Conservation (phyloP, 129 eudicot genomes). For the Helianthus tuberosus region DNA sequence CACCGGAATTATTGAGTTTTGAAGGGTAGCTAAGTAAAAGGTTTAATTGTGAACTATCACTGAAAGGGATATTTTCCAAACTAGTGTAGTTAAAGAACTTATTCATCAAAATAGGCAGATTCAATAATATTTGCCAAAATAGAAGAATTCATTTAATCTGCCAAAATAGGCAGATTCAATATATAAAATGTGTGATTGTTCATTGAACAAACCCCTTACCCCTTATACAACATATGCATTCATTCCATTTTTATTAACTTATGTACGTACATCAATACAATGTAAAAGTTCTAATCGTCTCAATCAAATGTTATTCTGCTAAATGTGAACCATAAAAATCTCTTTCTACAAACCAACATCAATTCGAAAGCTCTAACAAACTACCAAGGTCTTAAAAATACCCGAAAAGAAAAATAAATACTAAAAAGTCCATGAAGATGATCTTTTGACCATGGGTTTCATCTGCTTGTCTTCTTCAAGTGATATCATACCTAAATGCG, state of each 20-base stretch:
- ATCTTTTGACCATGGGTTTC: conserved; percentile 68
- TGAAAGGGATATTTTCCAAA: no score
- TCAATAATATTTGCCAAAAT: no score
- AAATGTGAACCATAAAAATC: conserved; percentile 17
- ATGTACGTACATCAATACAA: neutral
- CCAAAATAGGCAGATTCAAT: no score
- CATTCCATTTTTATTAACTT: neutral
- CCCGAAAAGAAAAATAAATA: neutral
- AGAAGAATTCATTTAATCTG: no score
- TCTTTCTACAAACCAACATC: conserved; percentile 33
- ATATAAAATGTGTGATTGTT: no score
- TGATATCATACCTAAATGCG: conserved; percentile 83
- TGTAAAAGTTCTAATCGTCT: neutral
- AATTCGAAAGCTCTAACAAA: neutral
- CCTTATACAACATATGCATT: no score
- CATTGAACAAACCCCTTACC: no score
- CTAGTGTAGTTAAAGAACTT: no score
- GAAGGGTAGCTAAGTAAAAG: no score
- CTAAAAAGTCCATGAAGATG: conserved; percentile 64
- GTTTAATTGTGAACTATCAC: no score
- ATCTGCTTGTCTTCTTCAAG: conserved; percentile 84
- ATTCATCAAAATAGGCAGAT: no score
- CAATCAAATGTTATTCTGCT: neutral
- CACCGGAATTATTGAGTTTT: no score
- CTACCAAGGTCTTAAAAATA: neutral